phyloP scores from a whole-genome alignment of 2,329 filamentous ascomycete genomes.

The Penicillium sumatraense region DNA sequence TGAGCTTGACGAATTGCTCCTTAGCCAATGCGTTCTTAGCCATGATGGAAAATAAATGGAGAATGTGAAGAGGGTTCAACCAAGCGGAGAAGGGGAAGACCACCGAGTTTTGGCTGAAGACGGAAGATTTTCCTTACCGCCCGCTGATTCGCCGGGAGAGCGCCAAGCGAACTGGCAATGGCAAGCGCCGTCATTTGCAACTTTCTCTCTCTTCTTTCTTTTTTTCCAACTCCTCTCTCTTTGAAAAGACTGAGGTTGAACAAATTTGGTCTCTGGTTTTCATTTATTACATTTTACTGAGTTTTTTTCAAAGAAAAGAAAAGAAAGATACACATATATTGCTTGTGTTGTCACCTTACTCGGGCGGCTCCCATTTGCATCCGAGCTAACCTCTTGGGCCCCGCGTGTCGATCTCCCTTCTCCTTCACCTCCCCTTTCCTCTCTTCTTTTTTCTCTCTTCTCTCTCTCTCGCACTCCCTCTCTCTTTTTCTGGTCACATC shows the following conservation, averaged over 20 bases:
- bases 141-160: conserved; percentile 24
- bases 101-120: conserved; percentile 11
- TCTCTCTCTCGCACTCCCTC: conserved; percentile 26
- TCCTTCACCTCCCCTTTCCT: conserved; percentile 27
- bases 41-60: conserved; percentile 44
- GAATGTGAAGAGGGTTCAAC: not conserved
- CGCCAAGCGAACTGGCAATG: conserved; percentile 25
- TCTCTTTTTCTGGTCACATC: conserved; percentile 8
- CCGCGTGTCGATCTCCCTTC: conserved; percentile 39
- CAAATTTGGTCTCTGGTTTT: too few relatives aligned
- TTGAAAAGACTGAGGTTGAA: too few relatives aligned
- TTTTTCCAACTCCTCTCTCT: not conserved
- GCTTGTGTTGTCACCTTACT: not conserved
- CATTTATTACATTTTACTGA: not conserved
- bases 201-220: not conserved
- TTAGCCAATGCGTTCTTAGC: conserved; percentile 56
- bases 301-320: not conserved
- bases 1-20: conserved; percentile 91
- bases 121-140: conserved; percentile 26
- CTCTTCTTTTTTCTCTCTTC: conserved; percentile 19
- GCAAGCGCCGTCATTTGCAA: conserved; percentile 24
- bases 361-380: conserved; percentile 23
- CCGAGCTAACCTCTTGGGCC: conserved; percentile 35
- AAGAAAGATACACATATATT: not conserved
- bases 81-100: not conserved